These are phyloP conservation scores for Yarrowia sp. DNA, from an alignment of 805 yeast genomes.

Conservation along the genomic window DNA sequence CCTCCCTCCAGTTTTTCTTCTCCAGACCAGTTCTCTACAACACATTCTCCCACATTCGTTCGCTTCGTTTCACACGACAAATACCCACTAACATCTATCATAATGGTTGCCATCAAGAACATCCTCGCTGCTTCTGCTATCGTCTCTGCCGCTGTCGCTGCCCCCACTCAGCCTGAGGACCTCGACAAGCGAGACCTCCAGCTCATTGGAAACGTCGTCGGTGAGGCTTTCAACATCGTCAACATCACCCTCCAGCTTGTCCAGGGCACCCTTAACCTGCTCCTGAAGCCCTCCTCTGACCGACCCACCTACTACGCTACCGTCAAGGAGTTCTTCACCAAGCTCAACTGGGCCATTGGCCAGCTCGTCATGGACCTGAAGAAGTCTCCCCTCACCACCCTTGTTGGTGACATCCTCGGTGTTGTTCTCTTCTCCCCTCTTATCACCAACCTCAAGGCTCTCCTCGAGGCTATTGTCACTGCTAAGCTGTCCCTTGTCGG, in stretches of 20 bases:
- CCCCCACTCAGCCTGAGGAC: slow-evolving; percentile 26
- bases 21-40: slow-evolving; percentile 25
- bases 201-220: slow-evolving; percentile 21
- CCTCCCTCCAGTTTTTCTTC: slow-evolving; percentile 13
- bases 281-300: slow-evolving; percentile 23
- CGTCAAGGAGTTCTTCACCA: slow-evolving; percentile 23
- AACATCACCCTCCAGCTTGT: slow-evolving; percentile 26
- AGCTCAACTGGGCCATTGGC: slow-evolving; percentile 25
- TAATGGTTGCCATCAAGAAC: slow-evolving; percentile 23
- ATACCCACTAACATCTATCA: slow-evolving; percentile 25
- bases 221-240: slow-evolving; percentile 24
- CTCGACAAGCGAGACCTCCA: slow-evolving; percentile 26
- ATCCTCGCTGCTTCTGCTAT: slow-evolving; percentile 21
- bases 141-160: slow-evolving; percentile 25
- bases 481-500: slow-evolving; percentile 16
- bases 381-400: slow-evolving; percentile 26
- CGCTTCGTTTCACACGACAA: slow-evolving; percentile 25
- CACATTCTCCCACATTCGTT: slow-evolving; percentile 22
- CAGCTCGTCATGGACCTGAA: slow-evolving; percentile 24
- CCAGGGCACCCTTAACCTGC: slow-evolving; percentile 24
- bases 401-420: slow-evolving; percentile 24
- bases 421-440: slow-evolving; percentile 25
- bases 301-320: slow-evolving; percentile 26
- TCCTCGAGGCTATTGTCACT: slow-evolving; percentile 10
- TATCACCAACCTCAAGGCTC: slow-evolving; percentile 21